A percentile compares a stretch with the other conserved stretches of the same genome.
Conservation (phyloP, 345 rosid species). For the Eutrema heterophyllum region DNA sequence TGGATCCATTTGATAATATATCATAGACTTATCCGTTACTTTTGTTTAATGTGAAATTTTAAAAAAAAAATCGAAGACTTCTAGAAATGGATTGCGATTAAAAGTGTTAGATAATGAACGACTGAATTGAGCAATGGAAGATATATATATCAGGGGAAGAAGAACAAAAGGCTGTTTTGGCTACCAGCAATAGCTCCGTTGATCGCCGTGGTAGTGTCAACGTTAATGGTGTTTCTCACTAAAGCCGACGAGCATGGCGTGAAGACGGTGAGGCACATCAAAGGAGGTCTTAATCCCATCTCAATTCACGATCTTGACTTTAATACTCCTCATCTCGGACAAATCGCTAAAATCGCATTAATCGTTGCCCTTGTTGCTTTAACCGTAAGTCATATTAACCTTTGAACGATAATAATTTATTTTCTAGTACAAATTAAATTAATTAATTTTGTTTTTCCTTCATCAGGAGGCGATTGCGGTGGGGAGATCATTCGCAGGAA, state of each 20-base stretch:
- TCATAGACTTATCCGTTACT: not conserved
- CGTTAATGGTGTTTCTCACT: constrained; percentile 66
- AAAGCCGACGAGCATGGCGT: constrained; percentile 87
- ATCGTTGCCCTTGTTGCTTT: constrained; percentile 63
- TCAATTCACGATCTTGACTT: constrained; percentile 60
- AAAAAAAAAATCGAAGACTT: no score
- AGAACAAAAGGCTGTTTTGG: constrained; percentile 76
- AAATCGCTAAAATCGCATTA: constrained; percentile 60
- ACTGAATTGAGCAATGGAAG: not conserved
- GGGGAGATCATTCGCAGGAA: constrained; percentile 71
- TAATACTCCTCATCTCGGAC: constrained; percentile 52
- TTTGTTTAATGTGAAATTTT: not conserved
- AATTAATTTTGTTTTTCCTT: not conserved
- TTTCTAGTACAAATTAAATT: not conserved
- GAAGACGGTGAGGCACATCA: constrained; percentile 66
- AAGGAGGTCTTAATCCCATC: constrained; percentile 75
- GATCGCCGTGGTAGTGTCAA: constrained; percentile 59
- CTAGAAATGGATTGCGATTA: not conserved
- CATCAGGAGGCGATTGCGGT: constrained; percentile 84
- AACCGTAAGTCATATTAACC: constrained; percentile 40
- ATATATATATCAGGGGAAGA: constrained; percentile 48
- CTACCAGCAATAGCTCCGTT: constrained; percentile 84
- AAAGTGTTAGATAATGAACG: not conserved
- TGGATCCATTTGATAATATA: not conserved
- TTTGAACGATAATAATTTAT: not conserved